Base-by-base conservation (phyloP, 1,284 basidiomycete species). In the Boletellus sp. region DNA sequence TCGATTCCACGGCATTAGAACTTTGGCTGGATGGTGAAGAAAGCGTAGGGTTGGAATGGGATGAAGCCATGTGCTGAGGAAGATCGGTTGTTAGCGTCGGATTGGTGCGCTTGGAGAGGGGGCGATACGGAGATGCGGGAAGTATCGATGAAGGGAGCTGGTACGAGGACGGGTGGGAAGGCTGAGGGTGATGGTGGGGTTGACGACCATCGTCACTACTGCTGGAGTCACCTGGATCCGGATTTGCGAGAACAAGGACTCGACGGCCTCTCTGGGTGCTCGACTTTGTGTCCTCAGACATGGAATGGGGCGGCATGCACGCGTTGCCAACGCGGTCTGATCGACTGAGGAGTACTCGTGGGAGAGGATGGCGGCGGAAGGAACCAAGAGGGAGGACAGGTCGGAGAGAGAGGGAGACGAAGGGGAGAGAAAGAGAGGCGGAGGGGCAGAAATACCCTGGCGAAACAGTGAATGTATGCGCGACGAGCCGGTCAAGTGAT, bases 1-100 rank as follows among this genome's bases (percentile, higher is more conserved):
- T 79, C 16, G 76, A 77, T 55, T 78, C 77, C 64, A 62, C 73
- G 28, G 82, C 80, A 42, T 80, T 83, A 53, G 83, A 86, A 59
- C 79, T 80, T 49, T 81, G 78, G 59, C 76, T 83, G 19, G 83
- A 83, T 24, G 85, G 83, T 2, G 85, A 85, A 8, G 85, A 84
- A 47, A 81, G 75, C 40, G 80, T 71, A 54, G 78, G 57, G 62
- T 65, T 72, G 60, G 76, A 75, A 60, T 69, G 68, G 49, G 71
- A 71, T 36, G 72, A 66, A 55, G 72, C 60, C 54, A 67, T 63
- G 43, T 67, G 70, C 46, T 58, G 59, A 49, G 66, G 66, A 22
- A 75, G 61, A 58, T 75, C 71, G 41, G 74, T 77, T 32, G 68
- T 74, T 51, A 77, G 56, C 8, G 68, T 71, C 35, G 69, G 58